These are phyloP conservation scores for Mycena galopus DNA, from an alignment of 768 basidiomycete genomes.

Conservation along the genomic window DNA sequence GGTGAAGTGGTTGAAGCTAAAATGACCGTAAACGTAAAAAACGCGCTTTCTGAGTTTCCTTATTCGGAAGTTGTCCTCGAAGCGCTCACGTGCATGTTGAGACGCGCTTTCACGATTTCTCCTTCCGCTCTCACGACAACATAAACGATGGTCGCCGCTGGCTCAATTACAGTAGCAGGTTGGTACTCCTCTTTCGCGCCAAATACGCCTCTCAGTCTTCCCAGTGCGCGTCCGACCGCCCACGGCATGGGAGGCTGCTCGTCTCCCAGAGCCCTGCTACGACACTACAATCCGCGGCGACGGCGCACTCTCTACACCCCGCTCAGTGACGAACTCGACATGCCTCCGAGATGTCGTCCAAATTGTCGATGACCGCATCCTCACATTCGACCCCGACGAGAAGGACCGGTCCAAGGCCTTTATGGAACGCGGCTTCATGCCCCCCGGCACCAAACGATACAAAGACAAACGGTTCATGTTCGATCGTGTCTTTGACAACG, in stretches of 20 bases:
- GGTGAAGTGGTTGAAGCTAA: too few species aligned
- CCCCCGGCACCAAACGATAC: constrained; percentile 91
- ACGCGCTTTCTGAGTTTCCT: not conserved
- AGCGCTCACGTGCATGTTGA: constrained; percentile 53
- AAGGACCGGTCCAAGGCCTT: constrained; percentile 85
- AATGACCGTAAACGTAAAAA: too few species aligned
- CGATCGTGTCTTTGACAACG: constrained; percentile 90
- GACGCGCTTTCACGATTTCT: not conserved
- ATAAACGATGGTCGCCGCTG: constrained; percentile 79
- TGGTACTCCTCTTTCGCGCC: constrained; percentile 36
- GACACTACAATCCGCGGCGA: constrained; percentile 85
- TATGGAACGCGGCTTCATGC: constrained; percentile 86
- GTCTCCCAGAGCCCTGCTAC: constrained; percentile 82
- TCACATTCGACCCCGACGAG: constrained; percentile 97
- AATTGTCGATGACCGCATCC: constrained; percentile 92
- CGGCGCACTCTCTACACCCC: constrained; percentile 83
- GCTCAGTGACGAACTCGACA: constrained; percentile 65
- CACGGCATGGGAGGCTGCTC: constrained; percentile 85
- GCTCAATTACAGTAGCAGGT: constrained; percentile 92
- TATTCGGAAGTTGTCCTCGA: not conserved
- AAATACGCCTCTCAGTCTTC: constrained; percentile 35
- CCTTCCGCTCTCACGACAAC: not conserved
- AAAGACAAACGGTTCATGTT: constrained; percentile 99
- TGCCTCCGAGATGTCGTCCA: constrained; percentile 84
- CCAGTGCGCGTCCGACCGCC: constrained; percentile 94